These are phyloP conservation scores for Tilletia indica DNA, from an alignment of 1,284 basidiomycete genomes.

Conservation along the genomic window DNA sequence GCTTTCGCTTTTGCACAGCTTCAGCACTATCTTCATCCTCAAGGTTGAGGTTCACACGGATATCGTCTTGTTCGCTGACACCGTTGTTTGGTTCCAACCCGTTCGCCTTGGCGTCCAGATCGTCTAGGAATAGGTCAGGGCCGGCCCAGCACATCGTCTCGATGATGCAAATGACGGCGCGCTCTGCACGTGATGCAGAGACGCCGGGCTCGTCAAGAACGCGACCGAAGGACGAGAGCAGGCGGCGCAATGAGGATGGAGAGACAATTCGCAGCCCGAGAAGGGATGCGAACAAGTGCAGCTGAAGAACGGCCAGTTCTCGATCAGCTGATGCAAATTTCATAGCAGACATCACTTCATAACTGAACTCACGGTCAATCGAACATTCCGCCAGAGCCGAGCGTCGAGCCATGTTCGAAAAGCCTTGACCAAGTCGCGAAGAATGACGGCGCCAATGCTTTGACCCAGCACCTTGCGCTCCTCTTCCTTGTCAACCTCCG, in stretches of 20 bases:
- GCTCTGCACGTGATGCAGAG: slow-evolving; percentile 78
- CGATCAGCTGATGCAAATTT: no score
- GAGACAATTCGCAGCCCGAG: slow-evolving; percentile 69
- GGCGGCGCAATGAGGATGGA: slow-evolving; percentile 70
- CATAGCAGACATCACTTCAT: background rate
- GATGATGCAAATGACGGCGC: slow-evolving; percentile 78
- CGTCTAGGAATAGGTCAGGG: slow-evolving; percentile 30
- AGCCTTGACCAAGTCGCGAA: slow-evolving; percentile 47
- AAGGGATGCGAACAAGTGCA: slow-evolving; percentile 46
- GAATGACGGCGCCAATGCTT: slow-evolving; percentile 40
- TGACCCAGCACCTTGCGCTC: slow-evolving; percentile 21
- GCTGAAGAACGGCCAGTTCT: background rate
- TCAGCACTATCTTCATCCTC: slow-evolving; percentile 38
- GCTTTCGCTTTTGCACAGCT: background rate
- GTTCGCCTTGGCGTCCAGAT: slow-evolving; percentile 15
- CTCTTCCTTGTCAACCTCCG: slow-evolving; percentile 18
- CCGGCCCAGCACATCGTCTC: slow-evolving; percentile 67
- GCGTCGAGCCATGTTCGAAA: slow-evolving; percentile 49
- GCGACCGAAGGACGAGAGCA: slow-evolving; percentile 75
- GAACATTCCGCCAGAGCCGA: slow-evolving; percentile 50
- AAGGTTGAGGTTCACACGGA: slow-evolving; percentile 4
- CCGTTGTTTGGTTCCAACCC: slow-evolving; percentile 18
- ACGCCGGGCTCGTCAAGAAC: slow-evolving; percentile 88
- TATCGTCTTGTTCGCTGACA: background rate
- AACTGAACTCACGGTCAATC: slow-evolving; percentile 32